Evolutionary conservation across 2,329 filamentous ascomycete species (phyloP).

Genomic region (Colletotrichum sp.): DNA sequence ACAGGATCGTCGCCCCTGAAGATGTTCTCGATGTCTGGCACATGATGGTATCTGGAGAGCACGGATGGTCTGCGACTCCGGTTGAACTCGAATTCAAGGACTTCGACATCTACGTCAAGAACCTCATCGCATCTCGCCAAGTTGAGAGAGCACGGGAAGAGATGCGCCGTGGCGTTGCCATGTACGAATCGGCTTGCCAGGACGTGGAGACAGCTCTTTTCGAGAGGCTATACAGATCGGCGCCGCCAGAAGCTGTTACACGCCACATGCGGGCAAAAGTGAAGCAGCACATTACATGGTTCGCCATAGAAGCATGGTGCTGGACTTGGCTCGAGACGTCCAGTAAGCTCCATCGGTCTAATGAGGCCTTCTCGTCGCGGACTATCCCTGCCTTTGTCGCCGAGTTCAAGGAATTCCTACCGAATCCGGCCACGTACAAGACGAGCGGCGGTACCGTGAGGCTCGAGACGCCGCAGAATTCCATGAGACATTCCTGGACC

Average conservation of each 20-base stretch:
- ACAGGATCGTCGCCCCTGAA: slow-evolving; percentile 38
- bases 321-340: slow-evolving; percentile 2
- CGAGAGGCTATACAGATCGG: slow-evolving; percentile 9
- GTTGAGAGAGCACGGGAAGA: slow-evolving; percentile 5
- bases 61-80: slow-evolving; percentile 46
- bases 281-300: slow-evolving; percentile 17
- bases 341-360: not conserved
- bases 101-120: slow-evolving; percentile 49
- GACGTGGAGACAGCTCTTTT: slow-evolving; percentile 11
- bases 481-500: not conserved
- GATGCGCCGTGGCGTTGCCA: not conserved
- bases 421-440: slow-evolving; percentile 10
- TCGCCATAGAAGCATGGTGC: slow-evolving; percentile 12
- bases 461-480: not conserved
- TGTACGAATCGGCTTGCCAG: not conserved
- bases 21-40: slow-evolving; percentile 61
- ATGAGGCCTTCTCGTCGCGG: not conserved
- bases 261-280: slow-evolving; percentile 13
- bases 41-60: slow-evolving; percentile 59
- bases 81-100: slow-evolving; percentile 62
- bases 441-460: slow-evolving; percentile 13
- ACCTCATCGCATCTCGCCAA: slow-evolving; percentile 32
- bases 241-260: not conserved
- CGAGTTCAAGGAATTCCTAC: slow-evolving; percentile 18
- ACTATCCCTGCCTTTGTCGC: slow-evolving; percentile 11